A percentile compares a stretch with the other conserved stretches of the same genome.
Evolutionary conservation across 768 basidiomycete genomes (phyloP).

Genomic region (Dioszegia crocea): DNA sequence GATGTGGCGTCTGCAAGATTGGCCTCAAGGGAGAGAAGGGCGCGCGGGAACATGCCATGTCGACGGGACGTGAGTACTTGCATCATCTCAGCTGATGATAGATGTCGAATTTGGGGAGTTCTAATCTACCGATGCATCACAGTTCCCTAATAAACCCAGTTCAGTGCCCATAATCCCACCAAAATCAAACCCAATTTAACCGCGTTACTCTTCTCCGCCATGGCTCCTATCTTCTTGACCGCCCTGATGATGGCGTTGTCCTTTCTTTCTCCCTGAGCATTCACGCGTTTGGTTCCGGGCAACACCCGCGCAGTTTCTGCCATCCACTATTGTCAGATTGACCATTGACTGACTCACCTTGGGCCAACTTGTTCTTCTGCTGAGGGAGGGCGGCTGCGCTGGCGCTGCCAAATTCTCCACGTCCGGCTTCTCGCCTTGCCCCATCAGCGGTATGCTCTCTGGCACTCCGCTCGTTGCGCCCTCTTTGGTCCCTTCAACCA

Average conservation of each 20-base stretch:
- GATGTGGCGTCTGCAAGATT: slow-evolving; percentile 65
- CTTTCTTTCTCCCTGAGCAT: slow-evolving; percentile 34
- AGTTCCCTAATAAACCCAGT: slow-evolving; percentile 55
- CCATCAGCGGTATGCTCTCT: slow-evolving; percentile 48
- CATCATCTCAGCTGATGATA: slow-evolving; percentile 5
- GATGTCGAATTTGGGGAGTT: slow-evolving; percentile 49
- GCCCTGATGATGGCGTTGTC: slow-evolving; percentile 53
- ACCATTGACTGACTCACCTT: slow-evolving; percentile 13
- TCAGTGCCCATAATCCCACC: slow-evolving; percentile 62
- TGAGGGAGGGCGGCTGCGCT: neutral
- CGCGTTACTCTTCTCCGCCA: slow-evolving; percentile 53
- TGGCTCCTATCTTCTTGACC: slow-evolving; percentile 49
- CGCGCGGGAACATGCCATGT: slow-evolving; percentile 77
- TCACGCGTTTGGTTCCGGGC: slow-evolving; percentile 6
- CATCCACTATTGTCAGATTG: slow-evolving; percentile 29
- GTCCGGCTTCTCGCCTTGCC: slow-evolving; percentile 24
- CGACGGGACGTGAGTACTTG: slow-evolving; percentile 67
- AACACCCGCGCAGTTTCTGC: slow-evolving; percentile 24
- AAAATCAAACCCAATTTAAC: slow-evolving; percentile 53
- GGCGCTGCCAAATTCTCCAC: neutral
- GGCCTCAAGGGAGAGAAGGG: slow-evolving; percentile 92
- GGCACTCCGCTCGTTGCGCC: slow-evolving; percentile 37
- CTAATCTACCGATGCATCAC: slow-evolving; percentile 3
- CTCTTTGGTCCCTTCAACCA: slow-evolving; percentile 31
- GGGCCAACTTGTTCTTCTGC: slow-evolving; percentile 27